phyloP scores from a whole-genome alignment of 768 basidiomycete genomes.

The Boletus rubroflammeus region DNA sequence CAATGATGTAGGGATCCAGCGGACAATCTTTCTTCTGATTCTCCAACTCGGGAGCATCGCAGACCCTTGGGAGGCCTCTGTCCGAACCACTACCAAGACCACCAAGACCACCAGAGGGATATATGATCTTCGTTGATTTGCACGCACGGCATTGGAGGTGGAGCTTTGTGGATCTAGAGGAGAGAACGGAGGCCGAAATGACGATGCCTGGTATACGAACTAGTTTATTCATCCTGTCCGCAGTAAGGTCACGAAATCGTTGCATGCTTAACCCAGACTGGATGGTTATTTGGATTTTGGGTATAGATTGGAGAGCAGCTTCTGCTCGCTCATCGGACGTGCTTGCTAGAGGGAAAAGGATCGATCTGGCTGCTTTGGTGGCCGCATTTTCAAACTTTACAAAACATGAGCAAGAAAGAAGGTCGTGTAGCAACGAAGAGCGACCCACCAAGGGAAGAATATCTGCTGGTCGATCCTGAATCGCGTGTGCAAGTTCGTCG shows the following conservation, averaged over 20 bases:
- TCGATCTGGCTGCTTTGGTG: constrained; percentile 75
- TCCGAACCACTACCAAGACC: constrained; percentile 87
- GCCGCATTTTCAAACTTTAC: constrained; percentile 88
- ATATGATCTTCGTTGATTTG: constrained; percentile 71
- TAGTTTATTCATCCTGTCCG: constrained; percentile 91
- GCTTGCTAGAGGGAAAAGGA: constrained; percentile 76
- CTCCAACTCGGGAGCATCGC: constrained; percentile 74
- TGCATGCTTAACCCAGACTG: constrained; percentile 90
- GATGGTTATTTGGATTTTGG: constrained; percentile 83
- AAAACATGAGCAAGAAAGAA: neutral
- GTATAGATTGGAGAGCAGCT: constrained; percentile 47
- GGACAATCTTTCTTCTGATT: constrained; percentile 95
- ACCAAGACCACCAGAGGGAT: constrained; percentile 74
- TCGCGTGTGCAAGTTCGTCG: constrained; percentile 87
- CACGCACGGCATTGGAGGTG: constrained; percentile 93
- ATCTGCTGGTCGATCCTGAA: constrained; percentile 88
- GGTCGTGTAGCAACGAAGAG: neutral
- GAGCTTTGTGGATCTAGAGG: constrained; percentile 88
- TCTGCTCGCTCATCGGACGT: constrained; percentile 44
- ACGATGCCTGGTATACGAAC: constrained; percentile 98
- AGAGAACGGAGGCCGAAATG: constrained; percentile 92
- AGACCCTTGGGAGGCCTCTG: constrained; percentile 79
- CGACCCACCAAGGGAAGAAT: constrained; percentile 75
- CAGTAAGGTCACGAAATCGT: constrained; percentile 91
- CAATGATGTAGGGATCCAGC: constrained; percentile 90